These are phyloP conservation scores for Guadua angustifolia DNA, from an alignment of 176 grass and related monocot species.

Conservation along the genomic window DNA sequence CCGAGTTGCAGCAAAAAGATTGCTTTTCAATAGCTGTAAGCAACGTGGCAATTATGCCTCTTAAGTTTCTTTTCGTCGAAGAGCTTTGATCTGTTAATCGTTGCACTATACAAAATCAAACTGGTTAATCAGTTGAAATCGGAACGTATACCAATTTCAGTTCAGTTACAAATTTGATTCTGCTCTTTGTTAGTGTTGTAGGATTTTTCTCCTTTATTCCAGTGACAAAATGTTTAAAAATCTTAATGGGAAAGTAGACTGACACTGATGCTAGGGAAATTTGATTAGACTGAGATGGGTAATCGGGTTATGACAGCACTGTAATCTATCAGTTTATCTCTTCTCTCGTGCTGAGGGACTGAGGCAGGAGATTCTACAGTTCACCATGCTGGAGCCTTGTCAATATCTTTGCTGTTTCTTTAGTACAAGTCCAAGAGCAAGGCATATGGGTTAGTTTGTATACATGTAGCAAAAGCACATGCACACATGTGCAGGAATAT, in stretches of 20 bases:
- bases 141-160: neutral
- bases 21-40: conserved; percentile 78
- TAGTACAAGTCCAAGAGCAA: neutral
- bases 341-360: conserved; percentile 16
- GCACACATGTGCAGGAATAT: conserved; percentile 33
- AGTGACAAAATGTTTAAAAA: too few species aligned
- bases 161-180: neutral
- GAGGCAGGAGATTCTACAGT: conserved; percentile 9
- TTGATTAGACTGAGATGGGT: neutral
- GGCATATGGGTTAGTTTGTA: neutral
- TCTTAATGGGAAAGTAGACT: too few species aligned
- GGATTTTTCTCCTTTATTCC: too few species aligned
- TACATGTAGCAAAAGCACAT: conserved; percentile 10
- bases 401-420: neutral
- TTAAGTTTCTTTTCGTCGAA: neutral
- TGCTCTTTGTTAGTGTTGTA: too few species aligned
- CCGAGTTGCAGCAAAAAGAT: conserved; percentile 68
- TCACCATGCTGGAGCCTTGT: conserved; percentile 35
- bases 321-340: neutral
- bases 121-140: neutral
- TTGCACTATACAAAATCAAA: conserved; percentile 11
- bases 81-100: neutral
- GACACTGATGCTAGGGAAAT: neutral
- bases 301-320: neutral
- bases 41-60: neutral